These are phyloP conservation scores for Pichia cactophila DNA, from an alignment of 1,139 yeast genomes.

Conservation along the genomic window DNA sequence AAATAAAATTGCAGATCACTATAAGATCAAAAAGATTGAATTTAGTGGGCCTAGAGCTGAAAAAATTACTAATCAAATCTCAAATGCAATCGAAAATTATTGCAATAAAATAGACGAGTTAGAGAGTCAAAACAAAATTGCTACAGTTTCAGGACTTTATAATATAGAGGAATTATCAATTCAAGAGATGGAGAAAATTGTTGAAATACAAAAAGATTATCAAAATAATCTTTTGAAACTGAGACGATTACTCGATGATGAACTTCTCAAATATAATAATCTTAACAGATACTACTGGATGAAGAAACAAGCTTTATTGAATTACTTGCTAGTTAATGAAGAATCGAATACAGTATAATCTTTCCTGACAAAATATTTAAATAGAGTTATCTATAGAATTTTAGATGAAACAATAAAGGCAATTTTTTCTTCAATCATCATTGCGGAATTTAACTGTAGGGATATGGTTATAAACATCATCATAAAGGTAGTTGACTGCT, in stretches of 20 bases:
- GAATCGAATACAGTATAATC: constrained; percentile 10
- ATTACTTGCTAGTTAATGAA: constrained; percentile 8
- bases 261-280: constrained; percentile 33
- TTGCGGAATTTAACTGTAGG: constrained; percentile 31
- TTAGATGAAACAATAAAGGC: background rate
- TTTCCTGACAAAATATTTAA: background rate
- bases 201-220: constrained; percentile 31
- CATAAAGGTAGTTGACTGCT: constrained; percentile 42
- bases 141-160: constrained; percentile 9
- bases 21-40: constrained; percentile 9
- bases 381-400: background rate
- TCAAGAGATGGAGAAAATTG: constrained; percentile 23
- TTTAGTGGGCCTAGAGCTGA: constrained; percentile 10
- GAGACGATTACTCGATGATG: constrained; percentile 37
- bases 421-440: constrained; percentile 13
- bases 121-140: constrained; percentile 6
- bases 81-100: constrained; percentile 8
- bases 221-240: constrained; percentile 43
- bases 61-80: constrained; percentile 8
- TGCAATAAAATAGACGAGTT: constrained; percentile 3
- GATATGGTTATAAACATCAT: constrained; percentile 36
- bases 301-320: constrained; percentile 47
- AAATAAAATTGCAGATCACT: constrained; percentile 10
- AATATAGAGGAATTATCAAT: constrained; percentile 23
- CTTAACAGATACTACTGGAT: constrained; percentile 44